Evolutionary conservation across 2,329 filamentous ascomycete species (phyloP).

Genomic region (Neofusicoccum sp.): DNA sequence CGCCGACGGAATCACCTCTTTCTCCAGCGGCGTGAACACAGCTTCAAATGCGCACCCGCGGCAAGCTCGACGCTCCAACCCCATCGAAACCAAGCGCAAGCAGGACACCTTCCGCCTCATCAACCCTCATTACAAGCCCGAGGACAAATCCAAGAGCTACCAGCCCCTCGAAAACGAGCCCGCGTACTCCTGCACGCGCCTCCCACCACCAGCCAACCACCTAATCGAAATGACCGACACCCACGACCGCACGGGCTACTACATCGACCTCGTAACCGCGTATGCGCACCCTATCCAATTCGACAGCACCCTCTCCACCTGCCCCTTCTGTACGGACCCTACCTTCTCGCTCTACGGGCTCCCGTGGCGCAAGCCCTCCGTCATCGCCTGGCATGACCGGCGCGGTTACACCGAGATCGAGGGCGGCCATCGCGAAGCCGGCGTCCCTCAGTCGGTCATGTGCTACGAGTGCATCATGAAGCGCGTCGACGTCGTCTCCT

Average conservation of each 20-base stretch:
- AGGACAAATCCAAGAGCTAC: neutral
- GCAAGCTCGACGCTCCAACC: too few relatives aligned
- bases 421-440: constrained; percentile 36
- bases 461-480: constrained; percentile 31
- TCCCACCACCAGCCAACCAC: neutral
- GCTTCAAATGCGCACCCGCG: neutral
- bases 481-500: constrained; percentile 30
- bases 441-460: constrained; percentile 33
- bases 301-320: constrained; percentile 24
- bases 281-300: constrained; percentile 45
- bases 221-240: constrained; percentile 27
- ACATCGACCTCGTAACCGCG: constrained; percentile 36
- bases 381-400: constrained; percentile 35
- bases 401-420: constrained; percentile 39
- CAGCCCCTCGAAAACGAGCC: neutral
- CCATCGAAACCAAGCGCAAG: neutral
- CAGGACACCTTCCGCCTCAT: neutral
- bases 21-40: neutral
- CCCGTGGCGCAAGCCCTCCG: constrained; percentile 33
- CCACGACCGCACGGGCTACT: constrained; percentile 26
- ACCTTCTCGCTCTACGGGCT: constrained; percentile 42
- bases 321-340: constrained; percentile 44
- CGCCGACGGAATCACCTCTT: neutral
- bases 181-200: neutral
- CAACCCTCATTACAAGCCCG: neutral